Evolutionary conservation across 192 early-diverging fungal species (phyloP).

Genomic region (Obelidium mucronatum): DNA sequence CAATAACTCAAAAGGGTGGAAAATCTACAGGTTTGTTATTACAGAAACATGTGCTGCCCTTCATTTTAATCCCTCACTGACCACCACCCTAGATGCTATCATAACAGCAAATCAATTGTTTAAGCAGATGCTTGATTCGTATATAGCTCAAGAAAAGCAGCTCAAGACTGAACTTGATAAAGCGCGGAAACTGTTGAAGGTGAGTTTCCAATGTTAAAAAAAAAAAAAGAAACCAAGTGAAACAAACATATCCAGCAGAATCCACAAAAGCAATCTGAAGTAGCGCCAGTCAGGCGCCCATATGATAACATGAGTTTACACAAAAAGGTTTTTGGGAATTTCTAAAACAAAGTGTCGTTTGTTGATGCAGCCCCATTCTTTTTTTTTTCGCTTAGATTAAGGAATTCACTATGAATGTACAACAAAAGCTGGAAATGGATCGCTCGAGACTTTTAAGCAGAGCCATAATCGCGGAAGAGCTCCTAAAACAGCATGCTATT

Average conservation of each 20-base stretch:
- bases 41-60: background rate
- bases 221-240: too few species aligned
- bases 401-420: slow-evolving; percentile 31
- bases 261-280: too few species aligned
- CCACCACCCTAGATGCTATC: background rate
- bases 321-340: too few species aligned
- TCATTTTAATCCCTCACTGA: background rate
- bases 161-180: slow-evolving; percentile 5
- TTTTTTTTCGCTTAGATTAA: slow-evolving; percentile 18
- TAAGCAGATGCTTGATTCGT: slow-evolving; percentile 24
- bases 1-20: background rate
- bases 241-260: too few species aligned
- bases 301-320: too few species aligned
- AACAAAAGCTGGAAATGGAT: slow-evolving; percentile 28
- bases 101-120: slow-evolving; percentile 15
- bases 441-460: slow-evolving; percentile 15
- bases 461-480: slow-evolving; percentile 24
- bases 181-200: background rate
- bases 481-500: slow-evolving; percentile 19
- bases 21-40: background rate
- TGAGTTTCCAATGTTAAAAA: too few species aligned
- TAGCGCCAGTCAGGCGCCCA: too few species aligned
- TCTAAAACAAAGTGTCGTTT: too few species aligned
- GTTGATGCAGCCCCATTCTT: too few species aligned
- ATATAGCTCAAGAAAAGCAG: slow-evolving; percentile 24